A percentile compares a stretch with the other conserved stretches of the same genome.
phyloP scores from a whole-genome alignment of 2,329 filamentous ascomycete genomes.

The Lasiodiplodia sp. region DNA sequence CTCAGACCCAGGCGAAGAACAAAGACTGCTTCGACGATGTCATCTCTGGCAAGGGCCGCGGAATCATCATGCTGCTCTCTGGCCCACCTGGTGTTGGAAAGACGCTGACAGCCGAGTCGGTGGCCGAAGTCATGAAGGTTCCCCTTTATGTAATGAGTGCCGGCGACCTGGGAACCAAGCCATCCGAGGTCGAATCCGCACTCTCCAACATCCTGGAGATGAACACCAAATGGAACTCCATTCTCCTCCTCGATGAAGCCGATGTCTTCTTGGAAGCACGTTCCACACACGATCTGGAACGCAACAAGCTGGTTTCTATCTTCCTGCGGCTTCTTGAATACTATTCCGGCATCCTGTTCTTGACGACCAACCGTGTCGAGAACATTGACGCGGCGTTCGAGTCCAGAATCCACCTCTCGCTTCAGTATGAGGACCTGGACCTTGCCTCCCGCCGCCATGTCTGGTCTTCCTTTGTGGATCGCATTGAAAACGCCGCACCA shows the following conservation, averaged over 20 bases:
- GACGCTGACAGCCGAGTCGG: slow-evolving; percentile 48
- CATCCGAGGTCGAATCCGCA: slow-evolving; percentile 51
- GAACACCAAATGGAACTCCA: slow-evolving; percentile 58
- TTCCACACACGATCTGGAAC: slow-evolving; percentile 38
- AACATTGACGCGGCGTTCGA: slow-evolving; percentile 42
- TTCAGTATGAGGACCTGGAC: slow-evolving; percentile 37
- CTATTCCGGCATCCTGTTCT: slow-evolving; percentile 43
- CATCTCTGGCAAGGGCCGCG: slow-evolving; percentile 60
- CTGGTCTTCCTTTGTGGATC: slow-evolving; percentile 32
- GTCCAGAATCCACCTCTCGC: slow-evolving; percentile 38
- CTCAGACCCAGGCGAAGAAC: slow-evolving; percentile 39
- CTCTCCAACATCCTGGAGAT: slow-evolving; percentile 57
- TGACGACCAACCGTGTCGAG: slow-evolving; percentile 43
- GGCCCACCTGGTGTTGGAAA: slow-evolving; percentile 63
- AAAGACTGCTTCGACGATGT: slow-evolving; percentile 54
- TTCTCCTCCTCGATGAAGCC: slow-evolving; percentile 61
- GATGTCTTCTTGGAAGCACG: slow-evolving; percentile 47
- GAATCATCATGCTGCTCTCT: slow-evolving; percentile 59
- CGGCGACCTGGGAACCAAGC: slow-evolving; percentile 57
- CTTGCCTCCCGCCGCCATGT: slow-evolving; percentile 31
- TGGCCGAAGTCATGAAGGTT: slow-evolving; percentile 59
- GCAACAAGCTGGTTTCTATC: slow-evolving; percentile 41
- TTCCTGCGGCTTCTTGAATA: slow-evolving; percentile 52
- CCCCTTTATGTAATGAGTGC: slow-evolving; percentile 59
- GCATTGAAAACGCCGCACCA: background rate